phyloP scores from a whole-genome alignment of 306 rosid species.

The Trifolium pratense region DNA sequence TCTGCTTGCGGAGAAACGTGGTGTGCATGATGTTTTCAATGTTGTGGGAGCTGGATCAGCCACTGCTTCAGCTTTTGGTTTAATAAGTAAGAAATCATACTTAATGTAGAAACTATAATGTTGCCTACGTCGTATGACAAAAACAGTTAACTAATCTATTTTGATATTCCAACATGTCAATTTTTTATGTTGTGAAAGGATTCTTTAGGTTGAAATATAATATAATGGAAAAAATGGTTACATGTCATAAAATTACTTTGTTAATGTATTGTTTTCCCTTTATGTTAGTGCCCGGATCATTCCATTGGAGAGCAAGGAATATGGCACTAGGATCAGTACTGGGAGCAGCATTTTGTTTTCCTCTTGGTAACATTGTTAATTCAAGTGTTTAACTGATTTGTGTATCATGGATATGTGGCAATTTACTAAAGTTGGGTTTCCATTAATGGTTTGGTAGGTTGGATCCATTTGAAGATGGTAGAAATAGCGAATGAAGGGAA shows the following conservation, averaged over 20 bases:
- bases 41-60: constrained; percentile 95
- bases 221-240: constrained; percentile 24
- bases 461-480: constrained; percentile 87
- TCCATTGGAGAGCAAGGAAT: constrained; percentile 86
- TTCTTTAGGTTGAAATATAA: constrained; percentile 33
- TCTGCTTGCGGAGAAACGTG: constrained; percentile 86
- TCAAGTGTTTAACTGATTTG: constrained; percentile 25
- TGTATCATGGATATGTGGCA: constrained; percentile 21
- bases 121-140: no score
- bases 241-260: constrained; percentile 8
- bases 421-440: constrained; percentile 36
- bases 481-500: constrained; percentile 83
- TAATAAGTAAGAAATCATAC: constrained; percentile 68
- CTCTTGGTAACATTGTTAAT: constrained; percentile 66
- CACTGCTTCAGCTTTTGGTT: constrained; percentile 89
- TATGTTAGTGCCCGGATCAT: constrained; percentile 84
- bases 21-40: constrained; percentile 83
- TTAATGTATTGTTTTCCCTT: constrained; percentile 36
- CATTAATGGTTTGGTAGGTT: constrained; percentile 62
- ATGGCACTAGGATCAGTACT: constrained; percentile 74
- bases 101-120: constrained; percentile 1
- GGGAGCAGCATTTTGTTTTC: constrained; percentile 90
- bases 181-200: constrained; percentile 1
- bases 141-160: constrained; percentile 4
- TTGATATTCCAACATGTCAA: constrained; percentile 8